Evolutionary conservation across 1,284 basidiomycete genomes (phyloP).

Genomic region (Waitea zeae): DNA sequence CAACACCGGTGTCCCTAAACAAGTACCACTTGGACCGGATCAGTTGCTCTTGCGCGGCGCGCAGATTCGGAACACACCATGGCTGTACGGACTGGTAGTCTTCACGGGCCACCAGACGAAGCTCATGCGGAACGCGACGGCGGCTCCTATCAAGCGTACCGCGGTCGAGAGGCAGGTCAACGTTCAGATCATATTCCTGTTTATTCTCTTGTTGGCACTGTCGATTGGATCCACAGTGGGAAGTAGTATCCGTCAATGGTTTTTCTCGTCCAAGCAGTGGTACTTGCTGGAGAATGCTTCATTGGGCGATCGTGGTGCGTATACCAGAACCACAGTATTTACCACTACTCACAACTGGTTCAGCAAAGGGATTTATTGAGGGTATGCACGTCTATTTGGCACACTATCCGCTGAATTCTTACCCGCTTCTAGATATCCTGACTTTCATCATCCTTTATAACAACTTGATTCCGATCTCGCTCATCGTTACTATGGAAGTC

Average conservation of each 20-base stretch:
- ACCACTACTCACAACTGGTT: conserved; percentile 41
- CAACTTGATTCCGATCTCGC: conserved; percentile 97
- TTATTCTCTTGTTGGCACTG: conserved; percentile 73
- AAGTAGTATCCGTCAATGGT: conserved; percentile 50
- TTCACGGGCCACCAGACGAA: conserved; percentile 99
- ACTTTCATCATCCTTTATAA: conserved; percentile 99
- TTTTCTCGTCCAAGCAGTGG: conserved; percentile 3
- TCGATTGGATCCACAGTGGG: conserved; percentile 90
- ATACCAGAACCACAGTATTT: conserved; percentile 91
- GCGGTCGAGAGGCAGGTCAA: conserved; percentile 96
- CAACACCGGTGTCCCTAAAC: conserved; percentile 44
- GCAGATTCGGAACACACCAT: conserved; percentile 91
- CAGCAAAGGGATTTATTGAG: conserved; percentile 70
- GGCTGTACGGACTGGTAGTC: conserved; percentile 89
- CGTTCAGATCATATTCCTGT: conserved; percentile 91
- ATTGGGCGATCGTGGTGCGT: too few relatives aligned
- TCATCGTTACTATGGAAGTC: conserved; percentile 99
- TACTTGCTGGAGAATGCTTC: conserved; percentile 16
- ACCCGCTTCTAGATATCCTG: conserved; percentile 53
- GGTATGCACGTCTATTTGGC: conserved; percentile 20
- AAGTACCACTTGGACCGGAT: conserved; percentile 86
- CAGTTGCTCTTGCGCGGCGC: conserved; percentile 90
- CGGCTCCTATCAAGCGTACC: conserved; percentile 92
- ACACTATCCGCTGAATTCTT: neutral
- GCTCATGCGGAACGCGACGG: conserved; percentile 92